Evolutionary conservation across 345 rosid species (phyloP).

Genomic region (Acer negundo): DNA sequence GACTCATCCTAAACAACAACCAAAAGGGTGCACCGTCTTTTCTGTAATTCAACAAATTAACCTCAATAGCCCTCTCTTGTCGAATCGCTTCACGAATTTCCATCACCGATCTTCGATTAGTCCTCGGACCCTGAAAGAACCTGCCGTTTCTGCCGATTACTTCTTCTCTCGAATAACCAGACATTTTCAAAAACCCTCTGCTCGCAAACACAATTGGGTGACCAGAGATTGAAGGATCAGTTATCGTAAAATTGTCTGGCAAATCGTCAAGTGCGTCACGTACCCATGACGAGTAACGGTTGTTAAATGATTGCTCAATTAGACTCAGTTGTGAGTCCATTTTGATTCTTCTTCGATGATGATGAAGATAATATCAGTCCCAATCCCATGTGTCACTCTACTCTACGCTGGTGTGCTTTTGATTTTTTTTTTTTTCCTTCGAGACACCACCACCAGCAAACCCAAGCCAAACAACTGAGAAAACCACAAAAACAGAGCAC

Average conservation of each 20-base stretch:
- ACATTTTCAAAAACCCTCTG: conserved; percentile 71
- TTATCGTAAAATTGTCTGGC: conserved; percentile 78
- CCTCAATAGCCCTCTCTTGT: conserved; percentile 61
- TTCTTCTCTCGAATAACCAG: conserved; percentile 64
- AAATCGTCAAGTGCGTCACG: conserved; percentile 73
- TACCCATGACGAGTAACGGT: conserved; percentile 55
- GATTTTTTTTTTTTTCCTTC: neutral
- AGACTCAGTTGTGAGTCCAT: conserved; percentile 66
- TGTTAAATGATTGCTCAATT: conserved; percentile 50
- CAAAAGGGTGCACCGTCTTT: conserved; percentile 93
- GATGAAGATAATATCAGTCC: conserved; percentile 19
- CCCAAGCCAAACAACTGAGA: neutral
- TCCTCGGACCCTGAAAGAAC: conserved; percentile 76
- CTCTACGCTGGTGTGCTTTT: neutral
- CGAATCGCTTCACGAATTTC: conserved; percentile 86
- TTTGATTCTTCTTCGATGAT: conserved; percentile 17
- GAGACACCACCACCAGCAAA: conserved; percentile 8
- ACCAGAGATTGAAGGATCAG: conserved; percentile 78
- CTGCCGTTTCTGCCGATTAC: conserved; percentile 82
- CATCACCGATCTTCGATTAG: conserved; percentile 69
- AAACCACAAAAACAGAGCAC: conserved; percentile 2
- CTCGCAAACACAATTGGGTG: conserved; percentile 95
- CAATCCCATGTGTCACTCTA: conserved; percentile 69
- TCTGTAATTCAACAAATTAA: conserved; percentile 72
- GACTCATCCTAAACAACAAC: conserved; percentile 80